Evolutionary conservation across 306 rosid species (phyloP), one percentile per base, ranked within the genome.

Genomic region (Senna siamea): DNA sequence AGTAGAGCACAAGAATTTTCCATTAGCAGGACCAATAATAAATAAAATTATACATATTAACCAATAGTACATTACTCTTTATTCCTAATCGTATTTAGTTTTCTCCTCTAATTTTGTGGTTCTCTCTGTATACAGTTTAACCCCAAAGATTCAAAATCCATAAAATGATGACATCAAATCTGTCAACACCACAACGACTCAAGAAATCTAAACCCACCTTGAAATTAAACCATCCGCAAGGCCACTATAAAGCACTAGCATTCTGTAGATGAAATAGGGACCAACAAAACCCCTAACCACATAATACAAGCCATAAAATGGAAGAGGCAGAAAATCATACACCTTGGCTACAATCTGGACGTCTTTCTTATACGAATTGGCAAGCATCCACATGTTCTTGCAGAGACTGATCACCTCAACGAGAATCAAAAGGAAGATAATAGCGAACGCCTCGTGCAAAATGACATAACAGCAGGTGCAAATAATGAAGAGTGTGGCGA

Each of bases 141-240:
- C n/a, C 9, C 99, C 99, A 94, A 13, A 90, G 93, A 82, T 92
- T 88, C 0, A 52, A 75, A 80, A 94, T 80, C 99, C 99, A 94
- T 84, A 90, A 12, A 38, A 91, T 85, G 43, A 96, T 94, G 12
- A 86, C 96, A 47, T 87, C 89, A 68, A 92, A 0, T 97, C 99
- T 9, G 53, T 8, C 0, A 81, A 4, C 9, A 94, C 90, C 15
- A 94, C 99, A 20, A 55, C 79, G 6, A 86, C 85, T 97, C 97
- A 94, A 26, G 99, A 92, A 40, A 79, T 71, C 97, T 97, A 94
- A 47, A 85, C 79, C 99, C 97, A 94, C 28, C 28, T 28, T 0
- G 99, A 93, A 47, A 94, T 82, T 73, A 88, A 75, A 5, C 80
- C 80, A 37, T 79, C 77, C 7, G 85, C 97, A 3, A 75, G 81